Evolutionary conservation across 73 alveolate genomes (phyloP), one percentile per base, ranked within the genome.

Genomic region (Symbiodinium natans): DNA sequence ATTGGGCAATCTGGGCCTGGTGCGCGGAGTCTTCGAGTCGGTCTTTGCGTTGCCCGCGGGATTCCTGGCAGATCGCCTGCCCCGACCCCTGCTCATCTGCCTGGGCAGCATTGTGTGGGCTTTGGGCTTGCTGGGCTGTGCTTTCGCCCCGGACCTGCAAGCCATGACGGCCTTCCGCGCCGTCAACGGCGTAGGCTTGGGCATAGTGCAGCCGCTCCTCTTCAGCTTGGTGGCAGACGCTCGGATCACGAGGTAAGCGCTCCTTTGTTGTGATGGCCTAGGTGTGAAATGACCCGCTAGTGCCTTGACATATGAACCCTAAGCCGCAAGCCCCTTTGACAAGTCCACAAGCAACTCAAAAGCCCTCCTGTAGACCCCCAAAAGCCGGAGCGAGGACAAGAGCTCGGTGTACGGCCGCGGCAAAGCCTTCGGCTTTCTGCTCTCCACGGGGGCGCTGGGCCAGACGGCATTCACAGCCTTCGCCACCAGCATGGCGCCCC

Each of bases 11-110:
- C 38, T 89, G 86, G 86, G 87, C 52, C 34, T 89, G 38, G 95
- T 40, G 1, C 87, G 95, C 25, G 95, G 95, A 5, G 31, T 89
- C 74, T 68, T 71, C 56, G 95, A 89, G 68, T 89, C 95, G 41
- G 36, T 89, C 38, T 89, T 31, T 11, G 95, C 95, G 41, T 33
- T 89, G 41, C 95, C 95, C 29, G 85, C 95, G 10, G 95, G 95
- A 23, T 63, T 52, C 38, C n/a, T 86, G 82, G 93, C 93, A 0
- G 93, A 46, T 33, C 82, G 82, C 41, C 71, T 86, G 59, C 83
- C 82, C 10, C 52, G 93, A 40, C 93, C 93, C 13, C 40, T 29
- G 59, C 83, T 86, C 40, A 54, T 86, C 29, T 15, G n/a, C 29
- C 41, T 34, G 25, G 93, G 93, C 2, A 19, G 83, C 29, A 0